Evolutionary conservation across 164 flowering plant genomes (phyloP).

Genomic region (Buxus sempervirens): DNA sequence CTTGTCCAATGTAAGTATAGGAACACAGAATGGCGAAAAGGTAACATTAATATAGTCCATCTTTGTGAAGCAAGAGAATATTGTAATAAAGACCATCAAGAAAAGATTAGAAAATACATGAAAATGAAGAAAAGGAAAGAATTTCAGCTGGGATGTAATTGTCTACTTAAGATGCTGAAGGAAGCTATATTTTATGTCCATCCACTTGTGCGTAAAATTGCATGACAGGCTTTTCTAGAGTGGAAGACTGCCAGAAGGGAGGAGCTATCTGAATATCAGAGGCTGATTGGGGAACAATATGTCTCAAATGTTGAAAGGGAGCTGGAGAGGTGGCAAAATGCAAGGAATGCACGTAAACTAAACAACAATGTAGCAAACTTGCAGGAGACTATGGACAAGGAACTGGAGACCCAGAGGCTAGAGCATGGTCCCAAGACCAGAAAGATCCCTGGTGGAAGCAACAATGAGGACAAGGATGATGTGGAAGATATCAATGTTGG

Average conservation of each 20-base stretch:
- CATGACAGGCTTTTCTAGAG: constrained; percentile 56
- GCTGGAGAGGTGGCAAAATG: constrained; percentile 85
- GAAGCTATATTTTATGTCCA: no score
- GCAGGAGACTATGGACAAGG: constrained; percentile 98
- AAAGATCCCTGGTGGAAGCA: constrained; percentile 59
- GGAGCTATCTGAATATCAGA: constrained; percentile 82
- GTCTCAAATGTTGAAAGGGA: constrained; percentile 77
- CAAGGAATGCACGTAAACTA: constrained; percentile 55
- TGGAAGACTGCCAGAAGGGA: constrained; percentile 87
- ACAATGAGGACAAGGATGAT: constrained; percentile 87
- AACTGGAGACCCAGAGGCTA: constrained; percentile 86
- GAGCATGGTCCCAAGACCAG: constrained; percentile 95
- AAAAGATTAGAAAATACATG: no score
- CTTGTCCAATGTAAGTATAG: no score
- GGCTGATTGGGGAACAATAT: constrained; percentile 64
- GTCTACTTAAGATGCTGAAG: neutral
- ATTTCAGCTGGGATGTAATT: neutral
- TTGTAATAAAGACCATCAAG: no score
- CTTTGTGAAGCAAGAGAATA: no score
- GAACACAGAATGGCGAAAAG: no score
- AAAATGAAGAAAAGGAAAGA: neutral
- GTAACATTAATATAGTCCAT: no score
- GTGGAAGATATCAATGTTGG: constrained; percentile 89
- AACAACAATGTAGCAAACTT: constrained; percentile 55
- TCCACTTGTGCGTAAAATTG: no score